Evolutionary conservation across 352 stramenopile genomes (phyloP), one percentile per base, ranked within the genome.

Genomic region (Phytophthora litchii): DNA sequence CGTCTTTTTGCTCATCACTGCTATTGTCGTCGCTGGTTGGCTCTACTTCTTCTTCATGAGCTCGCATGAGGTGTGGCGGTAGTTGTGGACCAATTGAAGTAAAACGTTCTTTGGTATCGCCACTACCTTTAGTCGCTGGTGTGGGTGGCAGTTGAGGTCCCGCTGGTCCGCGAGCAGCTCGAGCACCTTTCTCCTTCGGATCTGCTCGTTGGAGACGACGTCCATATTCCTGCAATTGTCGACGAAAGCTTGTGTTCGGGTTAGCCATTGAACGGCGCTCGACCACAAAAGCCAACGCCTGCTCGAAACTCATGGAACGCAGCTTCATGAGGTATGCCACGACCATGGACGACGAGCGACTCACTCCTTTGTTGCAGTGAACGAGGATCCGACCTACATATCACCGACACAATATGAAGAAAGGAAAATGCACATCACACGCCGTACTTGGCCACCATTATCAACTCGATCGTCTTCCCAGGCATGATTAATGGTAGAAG

Each of bases 321-420:
- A 72, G 65, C 51, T 95, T 92, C 79, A 97, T 97, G 20, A 97
- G 67, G 77, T 97, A 97, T 12, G 83, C 91, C 37, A 95, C 62
- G 27, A 97, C 87, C 60, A 97, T 84, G 21, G 89, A 94, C 47
- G 85, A 80, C 23, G 89, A 97, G 45, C 91, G 81, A 62, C 86
- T 96, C 49, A 97, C 83, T 49, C 91, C 91, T 69, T 96, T 95
- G 69, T 92, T 94, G 69, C 91, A 97, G 64, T 97, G 91, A 49
- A 97, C 89, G 27, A 97, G 76, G 34, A 97, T 89, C 32, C 83
- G 77, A 38, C 86, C 83, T 95, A 35, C 34, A 55, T 21, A 47
- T 45, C 20, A 42, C 29, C 21, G 9, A 47, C 14, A 42, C 14
- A 36, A 50, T 16, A 55, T 41, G 12, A 58, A 51, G 9, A 19